Evolutionary conservation across 2,329 filamentous ascomycete species (phyloP), one percentile per base, ranked within the genome.

Genomic region (Aspergillus sp.): DNA sequence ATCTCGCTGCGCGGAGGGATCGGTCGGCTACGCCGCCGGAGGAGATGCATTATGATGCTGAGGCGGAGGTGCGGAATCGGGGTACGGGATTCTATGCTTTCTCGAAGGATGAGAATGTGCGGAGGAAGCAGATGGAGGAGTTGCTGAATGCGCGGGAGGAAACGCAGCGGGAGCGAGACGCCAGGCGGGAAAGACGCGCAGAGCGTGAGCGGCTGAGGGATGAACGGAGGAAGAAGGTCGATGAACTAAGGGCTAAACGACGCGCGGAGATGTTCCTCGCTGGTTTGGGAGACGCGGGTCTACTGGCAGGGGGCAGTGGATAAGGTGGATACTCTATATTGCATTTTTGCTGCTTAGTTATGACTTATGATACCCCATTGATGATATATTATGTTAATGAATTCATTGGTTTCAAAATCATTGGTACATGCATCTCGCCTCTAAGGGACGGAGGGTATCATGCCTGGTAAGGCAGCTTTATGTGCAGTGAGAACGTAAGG

Each of bases 1-100:
- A 87, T 58, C 79, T 97, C 30, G 92, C 92, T 2, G 81, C 84
- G 63, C 91, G 90, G 77, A 85, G 92, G 50, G 92, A 97, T 78
- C 84, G 88, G 59, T 89, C 87, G 68, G 82, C 88, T 55, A 97
- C 93, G 52, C 92, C 93, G 56, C 93, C 92, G 5, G 86, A 88
- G 7, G 86, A 89, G 68, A 82, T 84, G 69, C 94, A 98, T 78
- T 99, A 98, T 77, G 90, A 97, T 74, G 91, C 91, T 1, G 85
- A 86, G 62, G 84, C 84, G 62, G 95, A 99, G 82, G 87, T 97
- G 52, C 83, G 95, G 62, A 91, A 87, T 48, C 94, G 95, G 69
- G 95, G 95, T 4, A 91, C 91, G 0, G 95, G 91, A 0, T 99
- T 98, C 78, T 97, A 92, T 79, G 88, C 90, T 59, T 98, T 99